A percentile compares a stretch with the other conserved stretches of the same genome.
These are phyloP conservation scores for Punica granatum DNA, from an alignment of 345 rosid genomes.

Conservation along the genomic window DNA sequence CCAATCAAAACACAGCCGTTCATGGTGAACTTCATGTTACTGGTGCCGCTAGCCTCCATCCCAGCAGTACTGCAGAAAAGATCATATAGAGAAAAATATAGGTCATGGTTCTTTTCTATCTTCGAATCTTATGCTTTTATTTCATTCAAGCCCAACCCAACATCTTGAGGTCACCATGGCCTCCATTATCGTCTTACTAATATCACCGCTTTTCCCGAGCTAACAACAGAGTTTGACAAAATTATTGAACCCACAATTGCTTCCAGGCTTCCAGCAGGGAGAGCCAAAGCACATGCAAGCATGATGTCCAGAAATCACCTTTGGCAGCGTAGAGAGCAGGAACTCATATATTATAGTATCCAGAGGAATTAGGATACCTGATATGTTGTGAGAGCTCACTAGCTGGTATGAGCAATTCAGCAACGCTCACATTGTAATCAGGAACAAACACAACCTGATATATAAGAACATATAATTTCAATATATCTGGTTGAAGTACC, in stretches of 20 bases:
- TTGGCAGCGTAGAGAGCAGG: background rate
- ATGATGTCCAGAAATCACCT: no score
- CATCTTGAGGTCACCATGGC: background rate
- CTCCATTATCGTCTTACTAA: no score
- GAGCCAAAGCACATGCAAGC: background rate
- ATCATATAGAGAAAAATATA: background rate
- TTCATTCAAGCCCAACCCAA: background rate
- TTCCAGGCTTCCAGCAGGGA: background rate
- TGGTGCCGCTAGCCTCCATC: constrained; percentile 55
- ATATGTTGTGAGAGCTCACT: constrained; percentile 51
- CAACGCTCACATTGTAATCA: constrained; percentile 44
- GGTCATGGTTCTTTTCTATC: background rate
- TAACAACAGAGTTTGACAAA: no score
- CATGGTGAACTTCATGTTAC: constrained; percentile 55
- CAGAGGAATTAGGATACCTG: constrained; percentile 20
- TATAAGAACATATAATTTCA: background rate
- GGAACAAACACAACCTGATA: constrained; percentile 43
- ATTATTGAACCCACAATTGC: background rate
- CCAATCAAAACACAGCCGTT: constrained; percentile 40
- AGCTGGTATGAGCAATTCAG: constrained; percentile 42
- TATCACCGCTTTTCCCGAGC: background rate
- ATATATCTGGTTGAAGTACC: background rate
- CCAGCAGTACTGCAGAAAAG: constrained; percentile 33
- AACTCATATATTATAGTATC: background rate
- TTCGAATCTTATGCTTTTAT: background rate